Percentiles rank a stretch among this genome's conserved stretches.
Conservation (phyloP, 768 basidiomycete species). For the Suillus decipiens region DNA sequence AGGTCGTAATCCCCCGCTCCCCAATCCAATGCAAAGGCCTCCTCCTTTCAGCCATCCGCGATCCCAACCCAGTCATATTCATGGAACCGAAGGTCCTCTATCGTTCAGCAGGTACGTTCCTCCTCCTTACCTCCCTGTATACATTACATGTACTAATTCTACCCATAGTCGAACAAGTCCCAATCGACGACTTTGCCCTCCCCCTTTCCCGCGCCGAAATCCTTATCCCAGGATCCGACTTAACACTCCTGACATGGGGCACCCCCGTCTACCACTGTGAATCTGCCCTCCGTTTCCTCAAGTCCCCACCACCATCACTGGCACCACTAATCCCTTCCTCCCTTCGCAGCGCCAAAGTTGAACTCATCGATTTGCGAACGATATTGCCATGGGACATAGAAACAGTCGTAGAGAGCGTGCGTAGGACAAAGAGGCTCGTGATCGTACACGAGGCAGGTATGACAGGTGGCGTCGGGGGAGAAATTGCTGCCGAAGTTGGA, state of each 20-base stretch:
- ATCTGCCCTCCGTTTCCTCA: constrained; percentile 74
- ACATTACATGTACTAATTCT: constrained; percentile 11
- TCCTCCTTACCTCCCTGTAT: neutral
- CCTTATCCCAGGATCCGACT: constrained; percentile 71
- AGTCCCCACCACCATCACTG: constrained; percentile 63
- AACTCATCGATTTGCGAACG: constrained; percentile 89
- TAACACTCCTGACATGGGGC: constrained; percentile 94
- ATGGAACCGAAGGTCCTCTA: constrained; percentile 96
- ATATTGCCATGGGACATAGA: constrained; percentile 90
- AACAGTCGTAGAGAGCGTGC: constrained; percentile 79
- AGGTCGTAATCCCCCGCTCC: constrained; percentile 89
- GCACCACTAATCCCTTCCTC: constrained; percentile 64
- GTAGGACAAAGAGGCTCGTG: constrained; percentile 80
- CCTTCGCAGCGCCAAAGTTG: constrained; percentile 69
- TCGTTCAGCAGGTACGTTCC: constrained; percentile 69
- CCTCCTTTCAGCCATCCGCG: constrained; percentile 80
- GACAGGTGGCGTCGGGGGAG: constrained; percentile 86
- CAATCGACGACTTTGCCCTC: constrained; percentile 82
- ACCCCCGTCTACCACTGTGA: constrained; percentile 91
- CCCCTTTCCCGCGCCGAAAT: constrained; percentile 82
- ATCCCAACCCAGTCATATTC: constrained; percentile 92
- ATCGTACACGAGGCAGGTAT: constrained; percentile 92
- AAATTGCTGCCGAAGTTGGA: constrained; percentile 91
- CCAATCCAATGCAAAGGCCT: constrained; percentile 96
- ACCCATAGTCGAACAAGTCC: constrained; percentile 82